Percentiles rank a stretch among this genome's conserved stretches.
Conservation (phyloP, 2,329 filamentous ascomycete genomes). For the Cyclaneusma minus region DNA sequence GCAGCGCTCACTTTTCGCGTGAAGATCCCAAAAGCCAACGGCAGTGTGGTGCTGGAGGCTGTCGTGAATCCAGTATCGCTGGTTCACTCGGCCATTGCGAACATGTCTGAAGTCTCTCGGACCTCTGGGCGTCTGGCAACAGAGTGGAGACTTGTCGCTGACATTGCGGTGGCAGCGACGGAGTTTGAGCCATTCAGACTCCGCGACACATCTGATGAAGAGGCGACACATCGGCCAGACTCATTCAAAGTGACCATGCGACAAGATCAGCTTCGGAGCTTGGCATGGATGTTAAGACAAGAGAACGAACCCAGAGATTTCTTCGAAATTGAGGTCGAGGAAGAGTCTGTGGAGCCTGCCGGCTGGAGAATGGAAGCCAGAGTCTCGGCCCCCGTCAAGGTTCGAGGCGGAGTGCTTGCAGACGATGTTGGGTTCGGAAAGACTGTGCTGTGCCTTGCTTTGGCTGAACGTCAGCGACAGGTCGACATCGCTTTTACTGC, state of each 20-base stretch:
- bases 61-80: conserved; percentile 25
- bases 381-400: conserved; percentile 22
- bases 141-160: no score
- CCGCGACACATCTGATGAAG: conserved; percentile 24
- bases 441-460: conserved; percentile 40
- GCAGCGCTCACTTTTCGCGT: conserved; percentile 27
- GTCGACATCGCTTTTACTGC: no score
- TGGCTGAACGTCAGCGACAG: conserved; percentile 15
- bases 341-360: conserved; percentile 31
- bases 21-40: conserved; percentile 14
- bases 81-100: conserved; percentile 24
- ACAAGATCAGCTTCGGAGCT: conserved; percentile 34
- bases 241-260: conserved; percentile 25
- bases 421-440: conserved; percentile 54
- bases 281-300: conserved; percentile 43
- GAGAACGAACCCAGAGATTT: conserved; percentile 35
- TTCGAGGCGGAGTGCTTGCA: conserved; percentile 45
- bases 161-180: conserved; percentile 19
- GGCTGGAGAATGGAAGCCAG: conserved; percentile 41
- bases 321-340: conserved; percentile 37
- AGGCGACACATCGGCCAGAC: conserved; percentile 17
- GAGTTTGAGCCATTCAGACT: conserved; percentile 24
- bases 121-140: conserved; percentile 30
- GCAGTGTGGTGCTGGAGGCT: conserved; percentile 22
- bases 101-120: conserved; percentile 14